Base-by-base conservation (phyloP, 2,329 filamentous ascomycete species). In the Rutstroemia sp. region DNA sequence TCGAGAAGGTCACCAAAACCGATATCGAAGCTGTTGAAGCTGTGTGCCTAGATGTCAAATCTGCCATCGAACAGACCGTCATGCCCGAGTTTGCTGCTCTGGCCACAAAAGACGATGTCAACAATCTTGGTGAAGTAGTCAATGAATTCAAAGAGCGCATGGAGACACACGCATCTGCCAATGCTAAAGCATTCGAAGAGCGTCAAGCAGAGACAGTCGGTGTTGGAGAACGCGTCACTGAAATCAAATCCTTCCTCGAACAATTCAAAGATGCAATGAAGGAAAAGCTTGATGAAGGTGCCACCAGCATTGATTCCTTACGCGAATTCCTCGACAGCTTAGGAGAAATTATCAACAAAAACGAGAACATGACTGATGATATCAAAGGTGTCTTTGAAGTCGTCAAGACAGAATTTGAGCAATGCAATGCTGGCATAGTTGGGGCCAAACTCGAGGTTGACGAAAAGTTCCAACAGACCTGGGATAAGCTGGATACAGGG, bases 331-430 rank as follows among this genome's bases (percentile, higher is more conserved):
- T 90, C 1, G 82, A 88, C 62, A 76, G 79, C 45, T 75, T 92
- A 57, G 78, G 85, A 65, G 84, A 88, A 65, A 80, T 78, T 45
- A 74, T 84, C 38, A 74, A 74, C 55, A 77, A 79, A 64, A 86
- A 83, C 58, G 77, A 79, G 38, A 78, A 71, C 42, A 71, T 84
- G 21, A 73, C 77, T 27, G 77, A 81, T n/a, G 86, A 84, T 60
- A 74, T 92, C 53, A 86, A 85, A 65, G 85, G 87, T 55, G 79
- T 92, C 69, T 82, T 84, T 42, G 85, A 89, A 54, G 82, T 84
- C 2, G 84, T 97, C 72, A 91, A 88, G 70, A 75, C 81, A 1
- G 92, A 96, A 68, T 96, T 97, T 58, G 91, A 96, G 65, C 88
- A 92, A 60, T 86, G 89, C 10, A 87, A 89, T 63, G 84, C 85